phyloP scores from a whole-genome alignment of 495 filamentous ascomycete species.

The Chlorociboria aeruginascens region DNA sequence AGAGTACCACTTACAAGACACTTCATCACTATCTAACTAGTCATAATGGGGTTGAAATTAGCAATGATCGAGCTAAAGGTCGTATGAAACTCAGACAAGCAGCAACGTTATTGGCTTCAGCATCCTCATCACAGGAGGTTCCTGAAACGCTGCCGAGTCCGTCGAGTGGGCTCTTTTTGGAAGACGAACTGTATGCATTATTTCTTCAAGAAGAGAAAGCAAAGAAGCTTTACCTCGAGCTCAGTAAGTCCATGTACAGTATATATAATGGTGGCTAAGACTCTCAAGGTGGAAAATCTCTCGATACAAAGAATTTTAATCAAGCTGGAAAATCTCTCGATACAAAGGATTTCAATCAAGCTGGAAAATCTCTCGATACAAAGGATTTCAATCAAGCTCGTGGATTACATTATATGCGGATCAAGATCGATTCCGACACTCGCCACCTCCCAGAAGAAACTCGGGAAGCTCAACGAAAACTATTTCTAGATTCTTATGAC shows the following conservation, averaged over 20 bases:
- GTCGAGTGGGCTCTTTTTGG: not conserved
- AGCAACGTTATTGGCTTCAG: not conserved
- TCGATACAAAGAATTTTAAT: constrained; percentile 2
- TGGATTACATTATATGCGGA: constrained; percentile 4
- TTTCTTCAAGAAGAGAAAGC: constrained; percentile 1
- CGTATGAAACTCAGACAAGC: not conserved
- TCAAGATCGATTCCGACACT: constrained; percentile 5
- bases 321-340: constrained; percentile 1
- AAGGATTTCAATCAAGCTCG: constrained; percentile 10
- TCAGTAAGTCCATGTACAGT: constrained; percentile 3
- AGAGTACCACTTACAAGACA: constrained; percentile 1
- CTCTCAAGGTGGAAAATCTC: not conserved
- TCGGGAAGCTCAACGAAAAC: constrained; percentile 7
- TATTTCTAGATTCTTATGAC: constrained; percentile 16
- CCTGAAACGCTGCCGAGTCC: not conserved
- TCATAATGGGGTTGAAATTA: not conserved
- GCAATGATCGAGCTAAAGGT: not conserved
- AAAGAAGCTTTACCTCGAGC: constrained; percentile 1
- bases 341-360: constrained; percentile 2
- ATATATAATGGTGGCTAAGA: not conserved
- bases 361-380: not conserved
- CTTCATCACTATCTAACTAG: not conserved
- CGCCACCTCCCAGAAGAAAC: not conserved
- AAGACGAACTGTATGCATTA: constrained; percentile 2
- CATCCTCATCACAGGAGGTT: not conserved